phyloP scores from a whole-genome alignment of 805 yeast genomes.

The Wickerhamiella slavikovae region DNA sequence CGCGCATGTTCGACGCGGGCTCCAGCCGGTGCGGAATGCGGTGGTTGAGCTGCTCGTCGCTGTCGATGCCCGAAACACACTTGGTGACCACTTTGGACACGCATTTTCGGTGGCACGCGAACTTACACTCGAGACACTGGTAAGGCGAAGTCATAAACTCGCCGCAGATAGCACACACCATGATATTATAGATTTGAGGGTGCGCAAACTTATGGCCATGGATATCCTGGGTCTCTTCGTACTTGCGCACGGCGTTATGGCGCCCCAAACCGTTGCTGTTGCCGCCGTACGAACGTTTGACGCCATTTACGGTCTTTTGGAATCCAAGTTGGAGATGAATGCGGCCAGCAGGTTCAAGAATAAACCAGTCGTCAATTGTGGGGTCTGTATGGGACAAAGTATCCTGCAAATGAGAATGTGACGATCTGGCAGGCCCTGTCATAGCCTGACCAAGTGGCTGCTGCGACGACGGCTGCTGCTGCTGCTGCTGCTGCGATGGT shows the following conservation, averaged over 20 bases:
- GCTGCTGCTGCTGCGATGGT: neutral
- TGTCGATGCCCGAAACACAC: constrained; percentile 50
- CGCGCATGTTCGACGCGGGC: constrained; percentile 78
- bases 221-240: constrained; percentile 67
- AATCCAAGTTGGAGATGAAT: constrained; percentile 60
- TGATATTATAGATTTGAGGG: constrained; percentile 71
- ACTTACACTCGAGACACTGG: constrained; percentile 64
- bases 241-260: constrained; percentile 93
- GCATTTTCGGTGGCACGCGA: constrained; percentile 62
- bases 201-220: constrained; percentile 96
- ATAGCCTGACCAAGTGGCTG: neutral
- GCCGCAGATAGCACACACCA: constrained; percentile 96
- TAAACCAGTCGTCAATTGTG: constrained; percentile 59
- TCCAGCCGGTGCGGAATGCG: constrained; percentile 94
- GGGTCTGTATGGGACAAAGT: constrained; percentile 1
- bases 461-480: neutral
- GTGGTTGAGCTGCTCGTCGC: constrained; percentile 73
- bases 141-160: constrained; percentile 69
- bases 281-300: constrained; percentile 1
- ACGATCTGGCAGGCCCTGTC: neutral
- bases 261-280: constrained; percentile 40
- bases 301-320: constrained; percentile 21
- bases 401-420: too few species aligned
- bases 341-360: constrained; percentile 88
- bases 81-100: constrained; percentile 60